Conservation (phyloP, 257 asterid genomes). For the Salvia hispanica region DNA sequence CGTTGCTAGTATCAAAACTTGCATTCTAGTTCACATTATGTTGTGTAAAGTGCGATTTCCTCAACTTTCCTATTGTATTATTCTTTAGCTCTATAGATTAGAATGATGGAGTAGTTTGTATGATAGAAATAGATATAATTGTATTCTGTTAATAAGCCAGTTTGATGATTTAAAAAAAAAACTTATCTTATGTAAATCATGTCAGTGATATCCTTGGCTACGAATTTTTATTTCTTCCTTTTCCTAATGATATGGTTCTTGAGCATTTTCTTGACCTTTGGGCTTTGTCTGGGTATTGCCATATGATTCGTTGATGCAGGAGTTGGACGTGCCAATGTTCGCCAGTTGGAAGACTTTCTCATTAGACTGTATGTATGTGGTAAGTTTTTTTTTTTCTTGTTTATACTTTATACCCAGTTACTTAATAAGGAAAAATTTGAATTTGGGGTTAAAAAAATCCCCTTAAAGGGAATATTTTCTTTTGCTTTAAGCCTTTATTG, state of each 20-base stretch:
- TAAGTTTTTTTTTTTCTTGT: conserved; percentile 48
- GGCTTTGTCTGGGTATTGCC: conserved; percentile 76
- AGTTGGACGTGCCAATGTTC: conserved; percentile 94
- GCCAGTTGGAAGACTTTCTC: conserved; percentile 95
- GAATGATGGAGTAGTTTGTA: conserved; percentile 2
- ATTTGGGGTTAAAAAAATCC: too few species aligned
- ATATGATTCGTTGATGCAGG: conserved; percentile 84
- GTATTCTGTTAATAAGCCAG: conserved; percentile 16
- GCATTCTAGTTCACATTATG: background rate
- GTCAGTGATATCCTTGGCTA: background rate
- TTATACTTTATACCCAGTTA: background rate
- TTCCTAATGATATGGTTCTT: conserved; percentile 6
- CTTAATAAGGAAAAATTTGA: too few species aligned
- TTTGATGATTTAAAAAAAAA: background rate
- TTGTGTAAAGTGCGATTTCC: background rate
- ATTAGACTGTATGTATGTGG: conserved; percentile 99
- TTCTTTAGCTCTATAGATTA: conserved; percentile 11
- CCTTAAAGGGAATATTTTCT: too few species aligned
- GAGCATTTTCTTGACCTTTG: conserved; percentile 16
- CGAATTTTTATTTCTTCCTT: conserved; percentile 8
- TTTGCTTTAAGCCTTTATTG: too few species aligned
- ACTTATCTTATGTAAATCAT: background rate
- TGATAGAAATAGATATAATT: background rate
- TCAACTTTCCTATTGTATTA: conserved; percentile 5
- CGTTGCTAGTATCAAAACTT: conserved; percentile 6